phyloP scores from a whole-genome alignment of 2,329 filamentous ascomycete species.

The Tolypocladium ophioglossoides region DNA sequence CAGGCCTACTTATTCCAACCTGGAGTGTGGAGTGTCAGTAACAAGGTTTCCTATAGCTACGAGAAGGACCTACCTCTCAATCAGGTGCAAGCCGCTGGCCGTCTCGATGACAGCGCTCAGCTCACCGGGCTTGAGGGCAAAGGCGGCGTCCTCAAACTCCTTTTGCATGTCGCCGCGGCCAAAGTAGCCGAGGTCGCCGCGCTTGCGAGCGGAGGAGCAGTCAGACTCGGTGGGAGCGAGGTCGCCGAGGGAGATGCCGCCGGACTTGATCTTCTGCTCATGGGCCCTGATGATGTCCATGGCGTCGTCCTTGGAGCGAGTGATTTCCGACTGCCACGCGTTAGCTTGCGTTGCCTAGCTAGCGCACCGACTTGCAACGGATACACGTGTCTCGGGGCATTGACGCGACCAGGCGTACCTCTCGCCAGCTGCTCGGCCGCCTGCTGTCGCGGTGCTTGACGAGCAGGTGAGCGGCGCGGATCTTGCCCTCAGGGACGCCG shows the following conservation, averaged over 20 bases:
- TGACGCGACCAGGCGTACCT: slow-evolving; percentile 31
- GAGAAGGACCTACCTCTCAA: slow-evolving; percentile 60
- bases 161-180: slow-evolving; percentile 95
- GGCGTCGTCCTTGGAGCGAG: slow-evolving; percentile 79
- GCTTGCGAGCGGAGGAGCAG: slow-evolving; percentile 90
- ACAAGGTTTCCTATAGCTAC: not conserved
- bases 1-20: slow-evolving; percentile 3
- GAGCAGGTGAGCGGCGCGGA: slow-evolving; percentile 83
- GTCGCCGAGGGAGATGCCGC: slow-evolving; percentile 62
- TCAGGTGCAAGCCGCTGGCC: slow-evolving; percentile 88
- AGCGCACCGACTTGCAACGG: too few species aligned
- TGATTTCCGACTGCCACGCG: slow-evolving; percentile 58
- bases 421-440: slow-evolving; percentile 85
- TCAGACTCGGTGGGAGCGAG: slow-evolving; percentile 85
- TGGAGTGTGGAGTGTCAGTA: not conserved
- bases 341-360: not conserved
- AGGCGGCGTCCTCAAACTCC: slow-evolving; percentile 94
- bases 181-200: slow-evolving; percentile 91
- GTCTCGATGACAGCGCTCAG: slow-evolving; percentile 85
- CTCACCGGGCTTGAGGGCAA: slow-evolving; percentile 77
- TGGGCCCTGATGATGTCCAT: slow-evolving; percentile 64
- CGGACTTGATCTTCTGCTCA: slow-evolving; percentile 64
- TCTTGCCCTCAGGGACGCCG: slow-evolving; percentile 60
- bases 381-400: too few species aligned
- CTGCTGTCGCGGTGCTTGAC: slow-evolving; percentile 89